Evolutionary conservation across 257 asterid genomes (phyloP).

Genomic region (Nicotiana noctiflora): DNA sequence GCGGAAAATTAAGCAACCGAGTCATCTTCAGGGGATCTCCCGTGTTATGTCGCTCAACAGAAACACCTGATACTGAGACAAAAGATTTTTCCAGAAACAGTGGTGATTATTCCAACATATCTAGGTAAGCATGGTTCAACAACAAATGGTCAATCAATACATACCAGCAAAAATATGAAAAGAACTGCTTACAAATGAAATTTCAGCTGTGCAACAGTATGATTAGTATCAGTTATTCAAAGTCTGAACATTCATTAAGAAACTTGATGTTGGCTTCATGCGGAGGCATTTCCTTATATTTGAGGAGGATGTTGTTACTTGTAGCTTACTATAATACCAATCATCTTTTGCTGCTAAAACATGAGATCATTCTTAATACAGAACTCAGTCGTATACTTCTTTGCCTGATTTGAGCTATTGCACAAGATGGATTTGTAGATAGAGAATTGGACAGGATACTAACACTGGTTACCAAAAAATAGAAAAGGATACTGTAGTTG

Average conservation of each 20-base stretch:
- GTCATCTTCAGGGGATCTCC: slow-evolving; percentile 42
- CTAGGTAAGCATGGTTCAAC: slow-evolving; percentile 39
- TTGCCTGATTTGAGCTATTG: not conserved
- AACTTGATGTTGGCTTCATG: not conserved
- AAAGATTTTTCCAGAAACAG: slow-evolving; percentile 34
- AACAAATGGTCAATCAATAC: not conserved
- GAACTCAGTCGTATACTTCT: not conserved
- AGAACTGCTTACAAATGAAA: not conserved
- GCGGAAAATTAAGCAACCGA: slow-evolving; percentile 33
- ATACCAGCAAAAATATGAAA: not conserved
- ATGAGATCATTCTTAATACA: not conserved
- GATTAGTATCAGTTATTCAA: not conserved
- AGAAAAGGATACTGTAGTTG: not conserved
- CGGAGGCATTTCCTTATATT: not conserved
- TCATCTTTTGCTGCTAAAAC: not conserved
- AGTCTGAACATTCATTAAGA: not conserved
- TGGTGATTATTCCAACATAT: slow-evolving; percentile 35
- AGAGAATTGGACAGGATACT: not conserved
- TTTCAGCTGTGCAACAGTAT: not conserved
- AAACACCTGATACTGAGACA: slow-evolving; percentile 47
- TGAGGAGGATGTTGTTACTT: not conserved
- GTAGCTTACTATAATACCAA: not conserved
- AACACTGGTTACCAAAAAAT: not conserved
- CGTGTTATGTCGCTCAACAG: slow-evolving; percentile 50
- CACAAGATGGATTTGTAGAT: not conserved